Percentiles rank a stretch among this genome's conserved stretches.
Conservation (phyloP, 441 rosid genomes). For the Adansonia rubrostipa region DNA sequence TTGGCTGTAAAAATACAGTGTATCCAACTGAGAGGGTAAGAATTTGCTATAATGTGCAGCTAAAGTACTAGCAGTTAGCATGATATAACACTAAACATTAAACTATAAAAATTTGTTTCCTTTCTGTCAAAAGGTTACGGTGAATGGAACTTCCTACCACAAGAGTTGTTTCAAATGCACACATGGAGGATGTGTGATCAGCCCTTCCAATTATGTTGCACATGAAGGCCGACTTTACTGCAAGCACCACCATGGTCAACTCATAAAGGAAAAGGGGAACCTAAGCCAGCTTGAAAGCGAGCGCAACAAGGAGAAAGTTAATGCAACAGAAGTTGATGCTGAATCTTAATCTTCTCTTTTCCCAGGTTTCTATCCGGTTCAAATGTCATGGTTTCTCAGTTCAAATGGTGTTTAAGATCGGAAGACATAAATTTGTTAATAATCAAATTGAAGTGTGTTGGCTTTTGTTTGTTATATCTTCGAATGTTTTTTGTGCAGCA, state of each 20-base stretch:
- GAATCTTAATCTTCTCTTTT: constrained; percentile 35
- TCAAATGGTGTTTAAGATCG: constrained; percentile 17
- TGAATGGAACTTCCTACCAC: constrained; percentile 92
- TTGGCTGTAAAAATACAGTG: constrained; percentile 85
- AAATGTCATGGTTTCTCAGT: constrained; percentile 27
- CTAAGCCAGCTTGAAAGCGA: constrained; percentile 95
- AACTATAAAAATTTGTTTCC: neutral
- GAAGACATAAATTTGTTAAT: constrained; percentile 23
- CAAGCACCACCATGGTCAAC: constrained; percentile 90
- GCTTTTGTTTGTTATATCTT: constrained; percentile 34
- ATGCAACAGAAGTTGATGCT: constrained; percentile 39
- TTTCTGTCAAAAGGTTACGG: constrained; percentile 54
- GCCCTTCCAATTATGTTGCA: constrained; percentile 21
- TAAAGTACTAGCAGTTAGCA: neutral
- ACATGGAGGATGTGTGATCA: constrained; percentile 19
- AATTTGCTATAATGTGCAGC: constrained; percentile 11
- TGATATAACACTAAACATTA: neutral
- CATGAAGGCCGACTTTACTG: constrained; percentile 92
- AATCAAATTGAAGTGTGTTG: constrained; percentile 31
- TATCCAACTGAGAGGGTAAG: constrained; percentile 94
- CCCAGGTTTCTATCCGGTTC: constrained; percentile 23
- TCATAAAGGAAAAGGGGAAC: constrained; percentile 94
- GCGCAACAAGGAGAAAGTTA: constrained; percentile 39
- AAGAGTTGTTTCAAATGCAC: constrained; percentile 85
- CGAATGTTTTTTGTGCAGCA: constrained; percentile 22